Conservation (phyloP, 2,329 filamentous ascomycete genomes). For the Dryadomyces quercivorus region DNA sequence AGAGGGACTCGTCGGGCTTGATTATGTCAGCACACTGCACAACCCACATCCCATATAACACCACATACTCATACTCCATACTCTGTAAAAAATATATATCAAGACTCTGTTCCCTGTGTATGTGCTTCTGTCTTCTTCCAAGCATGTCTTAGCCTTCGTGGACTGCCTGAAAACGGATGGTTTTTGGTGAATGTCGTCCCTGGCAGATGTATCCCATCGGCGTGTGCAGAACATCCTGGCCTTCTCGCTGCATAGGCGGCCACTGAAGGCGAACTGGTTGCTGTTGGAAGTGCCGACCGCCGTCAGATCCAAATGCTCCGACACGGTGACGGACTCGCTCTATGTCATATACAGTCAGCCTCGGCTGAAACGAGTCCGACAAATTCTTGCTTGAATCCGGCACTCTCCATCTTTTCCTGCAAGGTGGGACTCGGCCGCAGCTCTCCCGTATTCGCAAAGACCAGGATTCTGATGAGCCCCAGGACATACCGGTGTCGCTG, state of each 20-base stretch:
- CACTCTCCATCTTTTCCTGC: too few relatives aligned
- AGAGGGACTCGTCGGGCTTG: background rate
- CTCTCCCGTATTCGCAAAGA: slow-evolving; percentile 6
- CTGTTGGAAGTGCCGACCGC: background rate
- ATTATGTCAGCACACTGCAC: background rate
- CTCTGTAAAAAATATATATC: too few relatives aligned
- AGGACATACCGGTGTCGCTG: slow-evolving; percentile 2
- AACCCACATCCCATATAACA: too few relatives aligned
- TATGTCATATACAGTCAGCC: slow-evolving; percentile 49
- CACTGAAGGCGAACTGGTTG: slow-evolving; percentile 40
- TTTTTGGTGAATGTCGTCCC: slow-evolving; percentile 32
- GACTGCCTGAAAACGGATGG: slow-evolving; percentile 38
- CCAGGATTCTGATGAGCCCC: background rate
- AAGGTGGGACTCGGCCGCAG: too few relatives aligned
- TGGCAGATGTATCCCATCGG: slow-evolving; percentile 46
- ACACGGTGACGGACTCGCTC: slow-evolving; percentile 28
- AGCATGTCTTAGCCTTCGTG: background rate
- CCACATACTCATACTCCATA: too few relatives aligned
- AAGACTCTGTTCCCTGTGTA: too few relatives aligned
- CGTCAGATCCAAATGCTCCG: slow-evolving; percentile 15
- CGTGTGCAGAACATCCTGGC: slow-evolving; percentile 43
- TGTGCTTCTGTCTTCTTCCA: background rate
- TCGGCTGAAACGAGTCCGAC: slow-evolving; percentile 4
- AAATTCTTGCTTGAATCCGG: background rate
- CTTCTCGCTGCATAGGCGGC: slow-evolving; percentile 39